Conservation (phyloP, 1,284 basidiomycete species). For the Ceratobasidium sp. region DNA sequence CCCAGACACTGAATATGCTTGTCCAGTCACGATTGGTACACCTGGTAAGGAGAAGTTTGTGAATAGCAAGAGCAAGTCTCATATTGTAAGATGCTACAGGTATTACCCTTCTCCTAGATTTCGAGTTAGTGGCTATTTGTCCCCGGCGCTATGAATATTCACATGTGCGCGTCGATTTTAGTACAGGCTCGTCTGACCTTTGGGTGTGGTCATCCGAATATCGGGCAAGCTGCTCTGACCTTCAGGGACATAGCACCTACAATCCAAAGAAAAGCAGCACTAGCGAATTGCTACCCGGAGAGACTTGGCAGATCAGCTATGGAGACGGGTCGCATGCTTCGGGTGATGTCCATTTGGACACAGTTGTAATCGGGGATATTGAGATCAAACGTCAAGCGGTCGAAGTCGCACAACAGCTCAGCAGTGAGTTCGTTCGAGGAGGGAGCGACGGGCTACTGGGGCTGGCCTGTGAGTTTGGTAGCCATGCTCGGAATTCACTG, state of each 20-base stretch:
- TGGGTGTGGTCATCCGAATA: constrained; percentile 41
- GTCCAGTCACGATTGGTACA: constrained; percentile 35
- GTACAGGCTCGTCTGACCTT: constrained; percentile 39
- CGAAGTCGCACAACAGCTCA: constrained; percentile 37
- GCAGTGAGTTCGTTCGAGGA: constrained; percentile 32
- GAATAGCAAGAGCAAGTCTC: neutral
- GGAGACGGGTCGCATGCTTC: constrained; percentile 40
- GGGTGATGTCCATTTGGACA: constrained; percentile 39
- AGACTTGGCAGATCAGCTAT: constrained; percentile 40
- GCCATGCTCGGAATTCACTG: neutral
- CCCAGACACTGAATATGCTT: constrained; percentile 38
- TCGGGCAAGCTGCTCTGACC: constrained; percentile 12
- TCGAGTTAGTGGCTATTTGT: constrained; percentile 13
- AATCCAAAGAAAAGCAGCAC: constrained; percentile 36
- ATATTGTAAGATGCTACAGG: neutral
- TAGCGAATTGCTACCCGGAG: constrained; percentile 19
- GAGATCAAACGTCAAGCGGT: constrained; percentile 39
- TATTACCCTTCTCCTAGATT: constrained; percentile 12
- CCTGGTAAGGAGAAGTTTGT: constrained; percentile 14
- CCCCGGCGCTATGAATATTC: neutral
- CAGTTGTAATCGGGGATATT: constrained; percentile 36
- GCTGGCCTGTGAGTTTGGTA: constrained; percentile 39
- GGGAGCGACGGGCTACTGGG: constrained; percentile 41
- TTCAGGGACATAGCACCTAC: constrained; percentile 37
- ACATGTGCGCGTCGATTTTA: neutral